Percentiles rank a stretch among this genome's conserved stretches.
These are phyloP conservation scores for Colletotrichum aenigma DNA, from an alignment of 2,329 filamentous ascomycete genomes.

Conservation along the genomic window DNA sequence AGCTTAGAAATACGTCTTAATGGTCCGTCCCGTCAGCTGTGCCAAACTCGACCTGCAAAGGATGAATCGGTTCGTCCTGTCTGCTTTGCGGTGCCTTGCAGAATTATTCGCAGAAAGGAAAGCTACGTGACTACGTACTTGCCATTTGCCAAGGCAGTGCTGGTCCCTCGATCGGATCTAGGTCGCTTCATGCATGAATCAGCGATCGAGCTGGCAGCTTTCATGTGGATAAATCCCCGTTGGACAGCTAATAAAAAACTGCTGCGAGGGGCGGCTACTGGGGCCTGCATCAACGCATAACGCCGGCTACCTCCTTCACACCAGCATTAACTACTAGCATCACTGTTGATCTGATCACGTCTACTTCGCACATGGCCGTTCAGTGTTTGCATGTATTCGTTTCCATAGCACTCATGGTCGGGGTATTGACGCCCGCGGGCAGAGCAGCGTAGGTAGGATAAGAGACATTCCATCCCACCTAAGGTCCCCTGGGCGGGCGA, in stretches of 20 bases:
- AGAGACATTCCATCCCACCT: not conserved
- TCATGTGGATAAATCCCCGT: not conserved
- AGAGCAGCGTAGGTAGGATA: not conserved
- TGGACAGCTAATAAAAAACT: not conserved
- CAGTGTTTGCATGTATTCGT: constrained; percentile 7
- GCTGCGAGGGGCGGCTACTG: not conserved
- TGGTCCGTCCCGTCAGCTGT: not conserved
- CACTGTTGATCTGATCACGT: not conserved
- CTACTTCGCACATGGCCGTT: not conserved
- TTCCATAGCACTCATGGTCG: constrained; percentile 13
- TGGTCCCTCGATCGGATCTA: not conserved
- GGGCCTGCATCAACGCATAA: not conserved
- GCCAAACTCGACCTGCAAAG: not conserved
- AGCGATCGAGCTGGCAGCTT: not conserved
- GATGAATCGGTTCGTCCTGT: not conserved
- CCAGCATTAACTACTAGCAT: not conserved
- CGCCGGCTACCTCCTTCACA: not conserved
- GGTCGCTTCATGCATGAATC: not conserved
- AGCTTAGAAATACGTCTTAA: not conserved
- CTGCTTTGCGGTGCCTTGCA: not conserved
- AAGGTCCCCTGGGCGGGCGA: not conserved
- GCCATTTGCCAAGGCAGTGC: not conserved
- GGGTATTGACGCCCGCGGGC: not conserved
- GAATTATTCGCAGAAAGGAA: not conserved
- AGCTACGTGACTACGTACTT: not conserved